Base-by-base conservation (phyloP, 805 yeast genomes). In the Hanseniaspora meyeri region DNA sequence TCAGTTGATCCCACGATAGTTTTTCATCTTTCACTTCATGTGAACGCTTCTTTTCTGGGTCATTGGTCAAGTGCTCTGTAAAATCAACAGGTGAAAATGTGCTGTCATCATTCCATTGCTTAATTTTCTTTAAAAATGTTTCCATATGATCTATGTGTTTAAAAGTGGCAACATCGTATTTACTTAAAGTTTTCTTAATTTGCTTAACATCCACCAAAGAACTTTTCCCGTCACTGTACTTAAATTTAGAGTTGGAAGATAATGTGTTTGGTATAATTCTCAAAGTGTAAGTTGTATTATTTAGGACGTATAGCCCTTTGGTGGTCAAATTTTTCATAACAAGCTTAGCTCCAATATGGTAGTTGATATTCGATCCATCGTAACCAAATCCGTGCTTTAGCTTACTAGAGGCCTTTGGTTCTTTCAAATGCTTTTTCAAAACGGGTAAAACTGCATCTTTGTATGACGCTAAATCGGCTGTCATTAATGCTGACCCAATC, bases 401-500 rank as follows among this genome's bases (percentile, higher is more conserved):
- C 27, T 55, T 43, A 40, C 20, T 32, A n/a, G 16, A 43, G 5
- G 27, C 24, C 67, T 71, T 34, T 67, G 66, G 9, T 72, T 62
- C 57, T 40, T 53, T 53, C 24, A 53, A 29, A 17, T 53, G 42
- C 14, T 38, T 45, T 17, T 53, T 53, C 12, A 53, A 46, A 17
- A 29, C n/a, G 5, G 31, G 24, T 3, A 43, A 27, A n/a, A 46
- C 51, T 19, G 20, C 43, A 16, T 46, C 51, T 14, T 34, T 42
- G 24, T 46, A 53, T 10, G 57, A 31, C 7, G 57, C 46, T 46
- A 72, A 66, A 66, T 81, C 86, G 12, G 67, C 68, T 2, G 78
- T 74, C 55, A 75, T 64, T 4, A 81, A 65, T 1, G 85, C 85
- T 0, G 80, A 72, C 1, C 85, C 85, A 39, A 72, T 61, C 1